These are phyloP conservation scores for Pseudocercospora fuligena DNA, from an alignment of 2,329 filamentous ascomycete genomes.

Conservation along the genomic window DNA sequence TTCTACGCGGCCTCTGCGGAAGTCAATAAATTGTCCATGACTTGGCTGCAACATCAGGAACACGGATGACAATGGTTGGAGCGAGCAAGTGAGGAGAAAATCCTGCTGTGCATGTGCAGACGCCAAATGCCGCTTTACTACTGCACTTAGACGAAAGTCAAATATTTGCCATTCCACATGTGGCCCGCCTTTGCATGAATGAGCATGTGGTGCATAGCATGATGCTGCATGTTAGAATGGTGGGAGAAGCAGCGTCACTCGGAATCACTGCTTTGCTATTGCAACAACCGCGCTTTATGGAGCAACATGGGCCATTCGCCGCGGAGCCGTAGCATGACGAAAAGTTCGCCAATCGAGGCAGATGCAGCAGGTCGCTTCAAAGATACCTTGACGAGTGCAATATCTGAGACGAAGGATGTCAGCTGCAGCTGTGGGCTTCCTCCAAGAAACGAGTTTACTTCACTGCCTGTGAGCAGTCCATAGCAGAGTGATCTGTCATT, in stretches of 20 bases:
- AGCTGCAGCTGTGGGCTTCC: neutral
- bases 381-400: too few relatives aligned
- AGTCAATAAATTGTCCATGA: conserved; percentile 7
- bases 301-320: neutral
- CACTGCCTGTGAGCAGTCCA: too few relatives aligned
- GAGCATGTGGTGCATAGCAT: neutral
- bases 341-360: too few relatives aligned
- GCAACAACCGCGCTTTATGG: too few relatives aligned
- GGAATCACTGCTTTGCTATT: too few relatives aligned
- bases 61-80: neutral
- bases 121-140: conserved; percentile 17
- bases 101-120: conserved; percentile 13
- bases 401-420: neutral
- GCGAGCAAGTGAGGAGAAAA: neutral
- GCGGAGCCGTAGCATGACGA: neutral
- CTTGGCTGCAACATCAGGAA: neutral
- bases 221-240: too few relatives aligned
- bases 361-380: too few relatives aligned
- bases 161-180: neutral
- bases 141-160: conserved; percentile 24
- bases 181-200: neutral
- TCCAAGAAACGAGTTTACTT: too few relatives aligned
- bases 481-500: too few relatives aligned
- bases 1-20: neutral
- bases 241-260: too few relatives aligned